Conservation (phyloP, 768 basidiomycete species). For the Lactarius hatsudake region DNA sequence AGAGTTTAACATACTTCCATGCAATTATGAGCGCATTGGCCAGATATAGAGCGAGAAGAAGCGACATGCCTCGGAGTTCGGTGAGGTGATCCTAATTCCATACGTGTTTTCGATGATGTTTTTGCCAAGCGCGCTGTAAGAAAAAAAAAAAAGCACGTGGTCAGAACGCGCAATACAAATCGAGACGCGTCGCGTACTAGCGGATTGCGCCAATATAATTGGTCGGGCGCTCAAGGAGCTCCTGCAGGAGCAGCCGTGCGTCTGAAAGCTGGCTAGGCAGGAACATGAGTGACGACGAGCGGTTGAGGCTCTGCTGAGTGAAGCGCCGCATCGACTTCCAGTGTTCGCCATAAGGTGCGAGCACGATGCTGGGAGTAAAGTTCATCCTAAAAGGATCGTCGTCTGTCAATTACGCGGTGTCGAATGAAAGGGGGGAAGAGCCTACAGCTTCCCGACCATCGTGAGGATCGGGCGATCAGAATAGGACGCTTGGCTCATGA, state of each 20-base stretch:
- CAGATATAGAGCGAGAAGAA: background rate
- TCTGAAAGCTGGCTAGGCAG: slow-evolving; percentile 24
- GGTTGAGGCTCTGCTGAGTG: slow-evolving; percentile 27
- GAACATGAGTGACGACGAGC: slow-evolving; percentile 19
- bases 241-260: slow-evolving; percentile 24
- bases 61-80: slow-evolving; percentile 18
- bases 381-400: slow-evolving; percentile 20
- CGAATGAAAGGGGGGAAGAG: background rate
- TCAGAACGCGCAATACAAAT: slow-evolving; percentile 10
- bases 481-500: slow-evolving; percentile 27
- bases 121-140: slow-evolving; percentile 25
- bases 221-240: slow-evolving; percentile 15
- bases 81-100: slow-evolving; percentile 24
- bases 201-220: slow-evolving; percentile 24
- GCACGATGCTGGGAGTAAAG: slow-evolving; percentile 26
- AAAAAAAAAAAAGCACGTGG: slow-evolving; percentile 5
- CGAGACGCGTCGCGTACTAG: slow-evolving; percentile 22
- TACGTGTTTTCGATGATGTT: slow-evolving; percentile 28
- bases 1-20: slow-evolving; percentile 23
- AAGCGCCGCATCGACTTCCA: slow-evolving; percentile 27
- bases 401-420: background rate
- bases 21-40: background rate
- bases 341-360: slow-evolving; percentile 26
- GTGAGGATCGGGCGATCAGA: slow-evolving; percentile 28
- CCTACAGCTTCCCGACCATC: slow-evolving; percentile 25